Percentiles rank a stretch among this genome's conserved stretches.
Evolutionary conservation across 768 basidiomycete species (phyloP).

Genomic region (Artomyces pyxidatus): DNA sequence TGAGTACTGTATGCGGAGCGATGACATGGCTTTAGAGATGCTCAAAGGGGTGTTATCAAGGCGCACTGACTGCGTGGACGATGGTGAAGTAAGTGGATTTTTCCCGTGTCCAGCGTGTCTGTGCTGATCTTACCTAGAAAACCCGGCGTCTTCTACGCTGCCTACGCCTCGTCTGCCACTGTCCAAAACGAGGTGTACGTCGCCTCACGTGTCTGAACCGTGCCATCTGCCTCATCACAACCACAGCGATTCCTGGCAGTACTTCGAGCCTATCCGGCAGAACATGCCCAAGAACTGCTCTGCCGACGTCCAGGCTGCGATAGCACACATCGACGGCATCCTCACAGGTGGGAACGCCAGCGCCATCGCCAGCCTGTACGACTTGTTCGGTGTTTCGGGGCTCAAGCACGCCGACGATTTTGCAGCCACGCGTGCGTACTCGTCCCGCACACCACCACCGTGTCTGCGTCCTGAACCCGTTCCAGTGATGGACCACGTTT

Average conservation of each 20-base stretch:
- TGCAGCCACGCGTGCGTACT: conserved; percentile 41
- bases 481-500: conserved; percentile 38
- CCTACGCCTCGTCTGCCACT: conserved; percentile 61
- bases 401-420: conserved; percentile 52
- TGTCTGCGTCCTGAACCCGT: background rate
- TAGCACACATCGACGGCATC: conserved; percentile 51
- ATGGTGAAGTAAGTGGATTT: conserved; percentile 49
- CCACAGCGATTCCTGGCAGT: conserved; percentile 52
- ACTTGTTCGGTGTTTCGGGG: conserved; percentile 55
- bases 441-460: background rate
- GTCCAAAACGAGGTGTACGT: conserved; percentile 48
- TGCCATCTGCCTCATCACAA: background rate
- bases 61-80: too few relatives aligned
- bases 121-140: conserved; percentile 29
- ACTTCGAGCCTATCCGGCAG: conserved; percentile 62
- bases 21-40: too few relatives aligned
- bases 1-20: too few relatives aligned
- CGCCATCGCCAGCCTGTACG: conserved; percentile 43
- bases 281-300: conserved; percentile 69
- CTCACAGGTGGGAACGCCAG: conserved; percentile 36
- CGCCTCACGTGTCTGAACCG: too few relatives aligned
- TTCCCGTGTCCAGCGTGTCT: background rate
- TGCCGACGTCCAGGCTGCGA: conserved; percentile 57
- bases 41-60: too few relatives aligned
- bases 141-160: conserved; percentile 50